Evolutionary conservation across 805 yeast species (phyloP).

Genomic region (Teunomyces stri): DNA sequence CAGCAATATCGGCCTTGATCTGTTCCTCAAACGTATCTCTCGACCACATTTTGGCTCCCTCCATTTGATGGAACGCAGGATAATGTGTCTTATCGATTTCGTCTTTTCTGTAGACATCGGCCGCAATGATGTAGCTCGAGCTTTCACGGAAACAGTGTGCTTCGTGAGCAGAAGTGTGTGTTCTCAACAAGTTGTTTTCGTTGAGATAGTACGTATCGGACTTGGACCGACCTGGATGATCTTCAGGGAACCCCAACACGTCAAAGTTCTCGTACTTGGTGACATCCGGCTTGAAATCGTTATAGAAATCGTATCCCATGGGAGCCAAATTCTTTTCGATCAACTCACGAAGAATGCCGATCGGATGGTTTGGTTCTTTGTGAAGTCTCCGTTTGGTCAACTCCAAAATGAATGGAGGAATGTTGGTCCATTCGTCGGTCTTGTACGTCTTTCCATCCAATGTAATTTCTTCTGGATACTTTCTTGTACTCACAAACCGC

Average conservation of each 20-base stretch:
- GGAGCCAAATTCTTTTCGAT: conserved; percentile 66
- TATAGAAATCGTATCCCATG: conserved; percentile 74
- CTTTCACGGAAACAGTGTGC: conserved; percentile 73
- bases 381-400: conserved; percentile 75
- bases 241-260: conserved; percentile 82
- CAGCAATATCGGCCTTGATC: conserved; percentile 51
- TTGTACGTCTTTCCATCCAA: conserved; percentile 52
- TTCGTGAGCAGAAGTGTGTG: conserved; percentile 98
- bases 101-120: conserved; percentile 94
- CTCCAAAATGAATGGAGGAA: conserved; percentile 67
- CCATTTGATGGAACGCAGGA: conserved; percentile 97
- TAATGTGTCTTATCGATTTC: conserved; percentile 95
- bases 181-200: conserved; percentile 67
- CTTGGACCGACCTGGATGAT: conserved; percentile 90
- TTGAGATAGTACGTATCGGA: conserved; percentile 93
- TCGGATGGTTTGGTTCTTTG: conserved; percentile 74
- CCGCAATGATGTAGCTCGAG: conserved; percentile 89
- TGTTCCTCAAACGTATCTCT: conserved; percentile 44
- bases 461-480: conserved; percentile 27
- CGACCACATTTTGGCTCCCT: conserved; percentile 89
- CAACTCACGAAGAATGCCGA: conserved; percentile 76
- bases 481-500: background rate
- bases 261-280: conserved; percentile 84
- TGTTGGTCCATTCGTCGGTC: conserved; percentile 82
- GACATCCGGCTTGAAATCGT: conserved; percentile 80